phyloP scores from a whole-genome alignment of 2,329 filamentous ascomycete genomes.

The Bisporella sp. region DNA sequence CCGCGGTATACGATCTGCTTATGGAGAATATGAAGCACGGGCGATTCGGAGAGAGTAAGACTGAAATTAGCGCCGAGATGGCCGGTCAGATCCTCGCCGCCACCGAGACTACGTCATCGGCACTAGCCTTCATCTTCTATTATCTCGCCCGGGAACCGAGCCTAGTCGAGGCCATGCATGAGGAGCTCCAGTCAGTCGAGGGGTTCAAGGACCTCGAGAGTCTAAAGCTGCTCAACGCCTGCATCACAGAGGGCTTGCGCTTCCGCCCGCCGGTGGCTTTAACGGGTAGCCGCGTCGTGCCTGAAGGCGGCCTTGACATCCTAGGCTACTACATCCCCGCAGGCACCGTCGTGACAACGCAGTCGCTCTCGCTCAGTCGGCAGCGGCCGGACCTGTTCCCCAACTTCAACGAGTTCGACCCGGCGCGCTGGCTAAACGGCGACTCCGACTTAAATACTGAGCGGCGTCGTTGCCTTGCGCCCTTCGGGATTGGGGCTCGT shows the following conservation, averaged over 20 bases:
- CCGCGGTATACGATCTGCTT: constrained; percentile 1
- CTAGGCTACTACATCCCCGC: too few relatives aligned
- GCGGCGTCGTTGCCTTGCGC: too few relatives aligned
- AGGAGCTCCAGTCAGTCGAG: constrained; percentile 3
- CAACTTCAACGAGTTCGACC: too few relatives aligned
- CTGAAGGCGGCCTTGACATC: too few relatives aligned
- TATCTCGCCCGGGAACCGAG: constrained; percentile 1
- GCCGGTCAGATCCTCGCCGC: constrained; percentile 7
- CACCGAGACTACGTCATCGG: constrained; percentile 8
- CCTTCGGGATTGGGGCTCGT: too few relatives aligned
- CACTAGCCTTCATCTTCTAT: constrained; percentile 8
- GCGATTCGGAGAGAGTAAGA: background rate
- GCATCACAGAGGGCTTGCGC: constrained; percentile 9
- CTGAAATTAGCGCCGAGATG: constrained; percentile 3
- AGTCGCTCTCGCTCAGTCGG: too few relatives aligned
- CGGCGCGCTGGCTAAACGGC: too few relatives aligned
- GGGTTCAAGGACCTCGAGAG: constrained; percentile 2
- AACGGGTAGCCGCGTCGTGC: too few relatives aligned
- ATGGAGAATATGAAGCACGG: constrained; percentile 1
- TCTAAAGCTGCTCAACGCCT: constrained; percentile 6
- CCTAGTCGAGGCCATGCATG: background rate
- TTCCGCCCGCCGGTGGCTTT: background rate
- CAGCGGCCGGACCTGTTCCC: too few relatives aligned
- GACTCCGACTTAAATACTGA: too few relatives aligned
- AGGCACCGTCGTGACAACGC: too few relatives aligned